Percentiles rank a stretch among this genome's conserved stretches.
These are phyloP conservation scores for Trichomonas vaginalis DNA, from an alignment of 208 protist genomes.

Conservation along the genomic window DNA sequence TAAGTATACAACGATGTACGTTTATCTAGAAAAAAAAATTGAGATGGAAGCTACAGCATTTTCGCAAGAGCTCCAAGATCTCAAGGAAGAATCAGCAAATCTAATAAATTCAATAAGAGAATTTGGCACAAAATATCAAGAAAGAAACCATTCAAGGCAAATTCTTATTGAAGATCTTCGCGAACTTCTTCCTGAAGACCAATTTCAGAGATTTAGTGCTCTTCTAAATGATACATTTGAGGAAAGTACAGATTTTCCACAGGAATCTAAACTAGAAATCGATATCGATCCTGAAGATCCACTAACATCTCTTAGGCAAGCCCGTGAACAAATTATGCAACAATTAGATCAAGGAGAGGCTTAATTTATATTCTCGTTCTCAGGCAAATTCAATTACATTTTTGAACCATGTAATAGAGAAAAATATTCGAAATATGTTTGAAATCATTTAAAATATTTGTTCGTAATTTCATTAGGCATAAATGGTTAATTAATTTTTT, in stretches of 20 bases:
- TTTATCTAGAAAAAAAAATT: too few species aligned
- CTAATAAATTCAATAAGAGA: not conserved
- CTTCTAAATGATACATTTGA: not conserved
- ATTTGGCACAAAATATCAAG: not conserved
- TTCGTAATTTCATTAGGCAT: too few species aligned
- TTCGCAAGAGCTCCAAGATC: too few species aligned
- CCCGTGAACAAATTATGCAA: not conserved
- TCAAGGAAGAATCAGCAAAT: not conserved
- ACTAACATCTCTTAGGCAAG: not conserved
- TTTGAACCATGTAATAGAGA: too few species aligned
- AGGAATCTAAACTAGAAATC: not conserved
- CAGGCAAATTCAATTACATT: too few species aligned
- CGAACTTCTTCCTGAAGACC: not conserved
- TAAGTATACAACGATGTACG: too few species aligned
- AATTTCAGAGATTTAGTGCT: not conserved
- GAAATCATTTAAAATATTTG: too few species aligned
- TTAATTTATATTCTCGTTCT: too few species aligned
- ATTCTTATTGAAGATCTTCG: not conserved
- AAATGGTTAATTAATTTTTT: too few species aligned
- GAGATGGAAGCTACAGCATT: too few species aligned
- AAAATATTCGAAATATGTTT: too few species aligned
- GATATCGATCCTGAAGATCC: not conserved
- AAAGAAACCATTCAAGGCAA: not conserved
- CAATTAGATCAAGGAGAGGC: not conserved
- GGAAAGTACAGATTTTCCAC: not conserved